These are phyloP conservation scores for Hysterium pulicare DNA, from an alignment of 2,329 filamentous ascomycete species.

Conservation along the genomic window DNA sequence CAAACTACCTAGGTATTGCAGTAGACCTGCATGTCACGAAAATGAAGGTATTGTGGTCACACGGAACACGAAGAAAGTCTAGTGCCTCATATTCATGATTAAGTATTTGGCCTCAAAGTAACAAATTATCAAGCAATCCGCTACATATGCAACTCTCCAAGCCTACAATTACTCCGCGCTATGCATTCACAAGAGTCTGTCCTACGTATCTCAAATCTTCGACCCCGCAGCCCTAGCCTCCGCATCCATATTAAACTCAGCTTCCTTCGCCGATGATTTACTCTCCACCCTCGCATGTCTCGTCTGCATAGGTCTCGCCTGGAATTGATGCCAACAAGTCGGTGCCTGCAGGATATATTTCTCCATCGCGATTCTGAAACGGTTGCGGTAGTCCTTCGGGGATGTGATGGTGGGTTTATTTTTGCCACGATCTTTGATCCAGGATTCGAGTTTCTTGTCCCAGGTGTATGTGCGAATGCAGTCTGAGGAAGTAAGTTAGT, in stretches of 20 bases:
- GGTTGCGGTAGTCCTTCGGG: constrained; percentile 94
- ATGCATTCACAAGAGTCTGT: too few species aligned
- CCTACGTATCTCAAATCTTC: too few species aligned
- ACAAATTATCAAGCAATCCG: too few species aligned
- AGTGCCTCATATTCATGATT: too few species aligned
- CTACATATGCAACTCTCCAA: too few species aligned
- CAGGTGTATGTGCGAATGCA: constrained; percentile 98
- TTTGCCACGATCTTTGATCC: constrained; percentile 96
- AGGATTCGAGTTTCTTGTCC: constrained; percentile 99
- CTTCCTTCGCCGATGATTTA: background rate
- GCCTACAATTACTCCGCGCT: too few species aligned
- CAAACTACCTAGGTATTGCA: too few species aligned
- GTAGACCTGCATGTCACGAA: too few species aligned
- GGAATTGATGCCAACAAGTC: constrained; percentile 72
- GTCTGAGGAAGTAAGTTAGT: constrained; percentile 47
- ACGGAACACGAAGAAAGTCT: too few species aligned
- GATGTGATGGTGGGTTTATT: constrained; percentile 91
- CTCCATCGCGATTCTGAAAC: constrained; percentile 95
- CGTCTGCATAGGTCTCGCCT: constrained; percentile 5
- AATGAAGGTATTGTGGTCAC: too few species aligned
- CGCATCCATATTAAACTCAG: constrained; percentile 1
- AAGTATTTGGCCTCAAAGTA: too few species aligned
- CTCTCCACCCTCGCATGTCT: constrained; percentile 2
- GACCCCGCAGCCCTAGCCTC: background rate
- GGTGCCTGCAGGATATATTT: constrained; percentile 75